Conservation (phyloP, 2,329 filamentous ascomycete species). For the Trichoderma cornu-damae region DNA sequence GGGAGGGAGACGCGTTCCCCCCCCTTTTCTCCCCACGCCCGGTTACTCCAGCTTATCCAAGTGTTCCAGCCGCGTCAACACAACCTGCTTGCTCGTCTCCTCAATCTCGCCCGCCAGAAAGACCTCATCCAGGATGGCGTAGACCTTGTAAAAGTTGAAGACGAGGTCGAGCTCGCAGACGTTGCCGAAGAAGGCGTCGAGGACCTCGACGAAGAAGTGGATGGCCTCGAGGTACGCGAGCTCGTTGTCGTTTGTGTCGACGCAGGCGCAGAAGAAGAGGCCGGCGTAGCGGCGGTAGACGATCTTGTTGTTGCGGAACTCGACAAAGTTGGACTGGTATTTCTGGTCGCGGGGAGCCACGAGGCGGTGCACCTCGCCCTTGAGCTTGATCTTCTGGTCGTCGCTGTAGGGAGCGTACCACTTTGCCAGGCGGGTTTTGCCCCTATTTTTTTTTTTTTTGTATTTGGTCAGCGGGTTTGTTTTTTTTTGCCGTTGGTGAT, state of each 20-base stretch:
- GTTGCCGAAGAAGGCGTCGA: slow-evolving; percentile 98
- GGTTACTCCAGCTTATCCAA: slow-evolving; percentile 84
- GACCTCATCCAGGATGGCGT: slow-evolving; percentile 96
- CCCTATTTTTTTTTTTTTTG: slow-evolving; percentile 50
- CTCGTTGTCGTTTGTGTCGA: slow-evolving; percentile 98
- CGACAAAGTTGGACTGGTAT: slow-evolving; percentile 99
- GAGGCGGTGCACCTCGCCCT: slow-evolving; percentile 97
- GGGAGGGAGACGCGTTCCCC: background rate
- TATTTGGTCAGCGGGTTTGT: background rate
- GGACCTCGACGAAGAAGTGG: slow-evolving; percentile 98
- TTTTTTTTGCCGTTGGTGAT: background rate
- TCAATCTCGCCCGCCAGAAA: slow-evolving; percentile 97
- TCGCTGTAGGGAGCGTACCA: slow-evolving; percentile 99
- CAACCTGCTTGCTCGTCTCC: slow-evolving; percentile 97
- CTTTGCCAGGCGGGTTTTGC: slow-evolving; percentile 96
- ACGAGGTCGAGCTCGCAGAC: slow-evolving; percentile 95
- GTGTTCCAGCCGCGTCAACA: slow-evolving; percentile 88
- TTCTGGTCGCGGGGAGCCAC: slow-evolving; percentile 97
- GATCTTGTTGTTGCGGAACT: slow-evolving; percentile 90
- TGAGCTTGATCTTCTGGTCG: slow-evolving; percentile 98
- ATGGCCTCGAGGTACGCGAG: slow-evolving; percentile 94
- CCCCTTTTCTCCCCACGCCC: slow-evolving; percentile 17
- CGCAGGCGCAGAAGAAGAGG: slow-evolving; percentile 98
- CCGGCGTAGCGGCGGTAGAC: slow-evolving; percentile 97
- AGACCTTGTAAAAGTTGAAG: slow-evolving; percentile 82